Base-by-base conservation (phyloP, 495 filamentous ascomycete species). In the Penicillium taxi region DNA sequence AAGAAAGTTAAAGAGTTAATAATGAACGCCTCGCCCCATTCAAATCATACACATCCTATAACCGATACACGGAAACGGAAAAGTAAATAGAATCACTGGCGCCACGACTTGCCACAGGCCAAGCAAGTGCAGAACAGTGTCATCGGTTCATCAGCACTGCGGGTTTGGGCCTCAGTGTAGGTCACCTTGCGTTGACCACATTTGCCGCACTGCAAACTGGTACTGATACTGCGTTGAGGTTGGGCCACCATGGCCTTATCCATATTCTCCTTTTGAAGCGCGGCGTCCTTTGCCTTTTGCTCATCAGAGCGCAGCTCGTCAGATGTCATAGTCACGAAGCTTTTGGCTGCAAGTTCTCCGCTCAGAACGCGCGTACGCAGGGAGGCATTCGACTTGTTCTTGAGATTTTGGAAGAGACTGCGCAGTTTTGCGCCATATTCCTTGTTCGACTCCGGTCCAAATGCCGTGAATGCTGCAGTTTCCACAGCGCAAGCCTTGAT, bases 101-200 rank as follows among this genome's bases (percentile, higher is more conserved):
- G 59, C 67, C 69, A 72, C 19, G 64, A 64, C 44, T 73, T 73
- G 36, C 67, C 67, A 40, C 69, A 73, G 47, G 63, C 60, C 61
- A 64, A 31, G 45, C 71, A 73, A 18, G 70, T 70, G 48, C 64
- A 69, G 48, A 64, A 64, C 32, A 63, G 40, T 21, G 59, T 69
- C 55, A 59, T 69, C 51, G 58, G 56, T 53, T 70, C 91, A 74
- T 98, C 91, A 29, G 91, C 91, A 63, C 77, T 82, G 45, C 93
- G 78, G 4, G 91, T 96, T 68, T 96, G 93, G 18, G 93, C 91
- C 64, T 96, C 91, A 21, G 75, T 88, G 58, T 98, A 98, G 47
- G 79, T 82, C 52, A 98, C 91, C 69, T 85, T 91, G 67, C 84
- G 87, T 72, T 94, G 75, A 26, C 78, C 77, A 58, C 91, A 96